Conservation (phyloP, 352 stramenopile species). For the Pythium phragmiticola region DNA sequence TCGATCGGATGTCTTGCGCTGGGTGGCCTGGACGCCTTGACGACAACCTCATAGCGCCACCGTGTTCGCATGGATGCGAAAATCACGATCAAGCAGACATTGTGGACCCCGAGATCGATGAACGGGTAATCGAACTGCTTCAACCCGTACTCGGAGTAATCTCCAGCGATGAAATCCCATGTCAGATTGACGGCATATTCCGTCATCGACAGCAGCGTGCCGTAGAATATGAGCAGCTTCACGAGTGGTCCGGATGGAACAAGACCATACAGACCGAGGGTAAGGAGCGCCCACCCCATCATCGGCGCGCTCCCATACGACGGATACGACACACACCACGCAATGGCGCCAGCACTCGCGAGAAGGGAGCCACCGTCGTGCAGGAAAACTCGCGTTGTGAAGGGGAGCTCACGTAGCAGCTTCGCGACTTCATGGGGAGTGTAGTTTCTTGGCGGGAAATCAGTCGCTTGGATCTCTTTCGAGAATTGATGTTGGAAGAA, state of each 20-base stretch:
- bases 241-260: slow-evolving; percentile 35
- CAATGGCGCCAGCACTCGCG: slow-evolving; percentile 60
- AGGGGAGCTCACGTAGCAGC: slow-evolving; percentile 60
- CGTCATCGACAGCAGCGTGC: slow-evolving; percentile 44
- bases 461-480: background rate
- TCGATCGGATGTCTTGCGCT: background rate
- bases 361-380: slow-evolving; percentile 66
- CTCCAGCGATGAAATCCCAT: slow-evolving; percentile 37
- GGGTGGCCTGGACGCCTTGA: slow-evolving; percentile 32
- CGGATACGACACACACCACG: slow-evolving; percentile 82
- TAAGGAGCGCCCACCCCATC: slow-evolving; percentile 64
- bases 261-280: slow-evolving; percentile 64
- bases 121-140: slow-evolving; percentile 73
- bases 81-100: slow-evolving; percentile 73
- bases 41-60: slow-evolving; percentile 69
- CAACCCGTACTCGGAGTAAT: slow-evolving; percentile 64
- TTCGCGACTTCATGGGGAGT: slow-evolving; percentile 20
- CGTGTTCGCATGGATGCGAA: slow-evolving; percentile 78
- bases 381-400: slow-evolving; percentile 63
- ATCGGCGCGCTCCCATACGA: slow-evolving; percentile 72
- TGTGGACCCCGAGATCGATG: slow-evolving; percentile 73
- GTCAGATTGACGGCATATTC: slow-evolving; percentile 78
- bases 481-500: slow-evolving; percentile 7
- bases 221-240: slow-evolving; percentile 64
- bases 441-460: background rate